A percentile compares a stretch with the other conserved stretches of the same genome.
phyloP scores from a whole-genome alignment of 371 early-diverging fungal genomes.

The Rhizopus sp. region DNA sequence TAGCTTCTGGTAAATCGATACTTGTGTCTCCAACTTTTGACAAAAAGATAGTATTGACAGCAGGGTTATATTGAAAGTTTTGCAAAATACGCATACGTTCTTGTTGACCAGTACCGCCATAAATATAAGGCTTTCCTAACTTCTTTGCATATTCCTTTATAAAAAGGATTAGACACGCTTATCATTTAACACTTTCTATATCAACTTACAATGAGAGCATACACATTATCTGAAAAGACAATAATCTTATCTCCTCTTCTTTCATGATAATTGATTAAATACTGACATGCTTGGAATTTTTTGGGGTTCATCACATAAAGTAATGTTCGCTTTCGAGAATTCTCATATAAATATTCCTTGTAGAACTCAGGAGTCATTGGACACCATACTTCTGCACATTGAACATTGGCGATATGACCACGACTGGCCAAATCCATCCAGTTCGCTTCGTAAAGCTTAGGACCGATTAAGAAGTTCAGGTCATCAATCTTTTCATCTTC shows the following conservation, averaged over 20 bases:
- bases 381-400: slow-evolving; percentile 99
- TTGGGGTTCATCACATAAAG: slow-evolving; percentile 98
- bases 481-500: slow-evolving; percentile 99
- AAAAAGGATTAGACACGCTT: neutral
- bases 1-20: slow-evolving; percentile 99
- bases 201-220: slow-evolving; percentile 84
- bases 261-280: slow-evolving; percentile 96
- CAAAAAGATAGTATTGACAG: slow-evolving; percentile 95
- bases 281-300: slow-evolving; percentile 98
- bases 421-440: slow-evolving; percentile 99
- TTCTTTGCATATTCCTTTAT: slow-evolving; percentile 86
- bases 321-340: slow-evolving; percentile 79
- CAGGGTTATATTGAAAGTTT: slow-evolving; percentile 95
- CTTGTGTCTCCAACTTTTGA: slow-evolving; percentile 99
- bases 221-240: slow-evolving; percentile 99
- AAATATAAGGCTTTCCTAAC: slow-evolving; percentile 94
- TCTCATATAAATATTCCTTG: slow-evolving; percentile 86
- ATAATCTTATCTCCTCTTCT: slow-evolving; percentile 98
- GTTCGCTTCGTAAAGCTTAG: slow-evolving; percentile 99
- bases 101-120: slow-evolving; percentile 94
- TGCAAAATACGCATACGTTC: slow-evolving; percentile 97
- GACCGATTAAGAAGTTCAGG: slow-evolving; percentile 99
- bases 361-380: slow-evolving; percentile 99
- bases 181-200: neutral
- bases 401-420: slow-evolving; percentile 99